These are phyloP conservation scores for Russula virescens DNA, from an alignment of 768 basidiomycete species.

Conservation along the genomic window DNA sequence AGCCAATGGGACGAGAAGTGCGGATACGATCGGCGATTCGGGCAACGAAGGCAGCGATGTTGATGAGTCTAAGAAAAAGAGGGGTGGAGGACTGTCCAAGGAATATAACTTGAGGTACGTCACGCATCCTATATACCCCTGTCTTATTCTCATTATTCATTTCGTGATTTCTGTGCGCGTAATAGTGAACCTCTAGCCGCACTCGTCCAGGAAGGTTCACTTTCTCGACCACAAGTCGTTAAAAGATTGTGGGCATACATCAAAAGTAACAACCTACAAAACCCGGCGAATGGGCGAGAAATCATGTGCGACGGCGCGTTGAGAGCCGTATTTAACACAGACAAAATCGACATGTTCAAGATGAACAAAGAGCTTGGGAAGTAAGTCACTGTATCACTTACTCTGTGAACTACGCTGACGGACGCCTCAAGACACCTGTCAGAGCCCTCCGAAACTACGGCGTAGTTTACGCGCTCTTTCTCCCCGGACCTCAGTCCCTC, in stretches of 20 bases:
- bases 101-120: slow-evolving; percentile 66
- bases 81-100: slow-evolving; percentile 65
- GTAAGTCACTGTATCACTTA: slow-evolving; percentile 36
- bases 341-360: slow-evolving; percentile 87
- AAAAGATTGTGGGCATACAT: slow-evolving; percentile 90
- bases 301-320: slow-evolving; percentile 77
- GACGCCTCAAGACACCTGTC: slow-evolving; percentile 15
- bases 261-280: slow-evolving; percentile 74
- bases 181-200: slow-evolving; percentile 66
- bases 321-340: slow-evolving; percentile 68
- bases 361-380: slow-evolving; percentile 90
- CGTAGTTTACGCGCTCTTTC: slow-evolving; percentile 8
- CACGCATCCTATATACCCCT: not conserved
- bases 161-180: not conserved
- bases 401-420: not conserved
- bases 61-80: slow-evolving; percentile 40
- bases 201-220: slow-evolving; percentile 56
- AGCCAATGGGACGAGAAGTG: slow-evolving; percentile 33
- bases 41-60: slow-evolving; percentile 33
- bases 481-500: not conserved
- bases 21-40: slow-evolving; percentile 32
- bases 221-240: slow-evolving; percentile 86
- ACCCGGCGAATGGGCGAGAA: slow-evolving; percentile 75
- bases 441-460: slow-evolving; percentile 20
- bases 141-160: slow-evolving; percentile 9